Conservation (phyloP, 345 rosid genomes). For the Salix caprea region DNA sequence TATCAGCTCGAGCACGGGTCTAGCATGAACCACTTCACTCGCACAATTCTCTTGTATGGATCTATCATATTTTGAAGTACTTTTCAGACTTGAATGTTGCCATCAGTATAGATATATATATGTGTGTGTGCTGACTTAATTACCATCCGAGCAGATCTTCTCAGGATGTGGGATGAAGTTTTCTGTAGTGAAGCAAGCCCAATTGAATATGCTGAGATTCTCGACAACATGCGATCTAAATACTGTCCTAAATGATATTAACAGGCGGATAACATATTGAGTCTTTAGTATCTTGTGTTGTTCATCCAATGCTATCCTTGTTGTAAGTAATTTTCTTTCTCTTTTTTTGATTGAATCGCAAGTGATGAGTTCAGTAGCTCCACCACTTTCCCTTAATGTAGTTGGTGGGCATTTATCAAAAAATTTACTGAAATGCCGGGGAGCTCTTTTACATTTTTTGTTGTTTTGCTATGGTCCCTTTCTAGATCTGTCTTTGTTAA, state of each 20-base stretch:
- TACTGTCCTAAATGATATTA: slow-evolving; percentile 42
- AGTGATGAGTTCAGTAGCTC: background rate
- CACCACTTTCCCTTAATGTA: background rate
- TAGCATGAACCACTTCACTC: background rate
- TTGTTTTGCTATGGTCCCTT: too few species aligned
- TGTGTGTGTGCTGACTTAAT: slow-evolving; percentile 11
- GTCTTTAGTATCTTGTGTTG: background rate
- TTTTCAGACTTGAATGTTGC: background rate
- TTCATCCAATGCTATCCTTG: background rate
- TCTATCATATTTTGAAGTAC: background rate
- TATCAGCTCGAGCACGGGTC: background rate
- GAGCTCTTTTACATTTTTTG: too few species aligned
- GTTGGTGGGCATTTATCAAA: background rate
- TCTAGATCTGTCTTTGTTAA: too few species aligned
- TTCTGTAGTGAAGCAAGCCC: slow-evolving; percentile 61
- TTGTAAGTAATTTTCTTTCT: background rate
- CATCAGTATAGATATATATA: background rate
- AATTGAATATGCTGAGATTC: slow-evolving; percentile 53
- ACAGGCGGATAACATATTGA: background rate
- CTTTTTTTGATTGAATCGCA: background rate
- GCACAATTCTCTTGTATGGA: background rate
- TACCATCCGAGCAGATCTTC: slow-evolving; percentile 52
- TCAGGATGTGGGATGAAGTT: slow-evolving; percentile 63
- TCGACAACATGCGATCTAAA: slow-evolving; percentile 44
- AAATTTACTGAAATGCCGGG: too few species aligned